Evolutionary conservation across 768 basidiomycete species (phyloP).

Genomic region (Lentinula lateritia): DNA sequence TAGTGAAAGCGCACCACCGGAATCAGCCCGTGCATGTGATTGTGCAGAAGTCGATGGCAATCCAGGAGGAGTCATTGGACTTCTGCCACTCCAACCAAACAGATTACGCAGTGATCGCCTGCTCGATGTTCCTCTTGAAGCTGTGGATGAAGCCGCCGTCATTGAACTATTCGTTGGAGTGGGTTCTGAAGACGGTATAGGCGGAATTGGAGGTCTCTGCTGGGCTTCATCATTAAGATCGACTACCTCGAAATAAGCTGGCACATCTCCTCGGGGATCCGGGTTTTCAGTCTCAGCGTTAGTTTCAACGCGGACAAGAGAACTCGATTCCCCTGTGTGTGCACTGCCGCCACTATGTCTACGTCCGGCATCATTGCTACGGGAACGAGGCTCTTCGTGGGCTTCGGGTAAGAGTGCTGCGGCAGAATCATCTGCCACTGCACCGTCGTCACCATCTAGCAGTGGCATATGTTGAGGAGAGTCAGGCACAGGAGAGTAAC

Average conservation of each 20-base stretch:
- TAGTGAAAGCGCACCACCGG: slow-evolving; percentile 13
- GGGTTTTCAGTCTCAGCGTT: slow-evolving; percentile 14
- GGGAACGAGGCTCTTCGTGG: slow-evolving; percentile 5
- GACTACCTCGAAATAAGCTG: slow-evolving; percentile 61
- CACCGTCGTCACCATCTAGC: slow-evolving; percentile 23
- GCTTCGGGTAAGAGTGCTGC: slow-evolving; percentile 9
- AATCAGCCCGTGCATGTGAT: slow-evolving; percentile 1
- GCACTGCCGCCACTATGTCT: slow-evolving; percentile 25
- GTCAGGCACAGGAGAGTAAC: slow-evolving; percentile 33
- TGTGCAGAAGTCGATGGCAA: background rate
- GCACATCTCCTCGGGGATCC: slow-evolving; percentile 57
- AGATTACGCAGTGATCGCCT: slow-evolving; percentile 4
- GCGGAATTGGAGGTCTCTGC: background rate
- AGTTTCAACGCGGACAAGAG: slow-evolving; percentile 21
- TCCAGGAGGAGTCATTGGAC: background rate
- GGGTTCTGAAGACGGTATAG: background rate
- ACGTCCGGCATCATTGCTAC: background rate
- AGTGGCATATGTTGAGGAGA: slow-evolving; percentile 38
- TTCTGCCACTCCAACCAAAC: background rate
- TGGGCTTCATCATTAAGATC: slow-evolving; percentile 15
- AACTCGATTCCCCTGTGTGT: slow-evolving; percentile 22
- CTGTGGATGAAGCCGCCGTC: background rate
- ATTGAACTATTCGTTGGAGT: background rate
- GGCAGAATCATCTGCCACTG: background rate
- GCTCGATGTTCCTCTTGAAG: background rate